phyloP scores from a whole-genome alignment of 345 rosid species.

The Bruguiera parviflora region DNA sequence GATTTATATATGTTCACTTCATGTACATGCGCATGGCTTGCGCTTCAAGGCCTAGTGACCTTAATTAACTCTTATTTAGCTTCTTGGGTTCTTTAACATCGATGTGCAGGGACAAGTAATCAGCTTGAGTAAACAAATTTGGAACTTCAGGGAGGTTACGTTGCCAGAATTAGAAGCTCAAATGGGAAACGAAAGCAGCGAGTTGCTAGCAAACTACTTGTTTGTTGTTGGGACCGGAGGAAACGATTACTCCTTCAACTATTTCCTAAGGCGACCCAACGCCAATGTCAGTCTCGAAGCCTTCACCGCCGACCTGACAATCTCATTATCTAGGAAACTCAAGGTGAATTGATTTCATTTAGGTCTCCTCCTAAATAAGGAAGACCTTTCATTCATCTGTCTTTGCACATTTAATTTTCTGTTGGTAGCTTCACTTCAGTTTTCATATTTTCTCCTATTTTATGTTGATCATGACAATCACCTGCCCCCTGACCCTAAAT shows the following conservation, averaged over 20 bases:
- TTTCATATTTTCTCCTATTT: too few relatives aligned
- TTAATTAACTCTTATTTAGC: too few relatives aligned
- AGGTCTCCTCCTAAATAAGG: neutral
- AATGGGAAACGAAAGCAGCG: constrained; percentile 14
- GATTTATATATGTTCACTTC: too few relatives aligned
- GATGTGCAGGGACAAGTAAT: constrained; percentile 44
- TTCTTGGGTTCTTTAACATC: neutral
- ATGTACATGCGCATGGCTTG: too few relatives aligned
- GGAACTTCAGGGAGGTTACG: constrained; percentile 43
- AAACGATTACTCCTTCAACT: constrained; percentile 63
- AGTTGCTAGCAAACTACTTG: constrained; percentile 31
- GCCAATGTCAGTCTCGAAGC: constrained; percentile 22
- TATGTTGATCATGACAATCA: too few relatives aligned
- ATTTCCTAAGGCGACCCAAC: constrained; percentile 29
- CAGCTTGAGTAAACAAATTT: constrained; percentile 46
- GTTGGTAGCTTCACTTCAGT: too few relatives aligned
- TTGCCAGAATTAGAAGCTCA: constrained; percentile 32
- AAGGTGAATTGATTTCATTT: constrained; percentile 29
- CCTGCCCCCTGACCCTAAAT: too few relatives aligned
- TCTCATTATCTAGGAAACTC: constrained; percentile 36
- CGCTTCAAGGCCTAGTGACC: too few relatives aligned
- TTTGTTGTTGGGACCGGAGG: constrained; percentile 59
- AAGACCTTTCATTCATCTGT: neutral
- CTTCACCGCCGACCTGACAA: constrained; percentile 48
- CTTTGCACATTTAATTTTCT: too few relatives aligned